These are phyloP conservation scores for Vigna hirtella DNA, from an alignment of 306 rosid genomes.

Conservation along the genomic window DNA sequence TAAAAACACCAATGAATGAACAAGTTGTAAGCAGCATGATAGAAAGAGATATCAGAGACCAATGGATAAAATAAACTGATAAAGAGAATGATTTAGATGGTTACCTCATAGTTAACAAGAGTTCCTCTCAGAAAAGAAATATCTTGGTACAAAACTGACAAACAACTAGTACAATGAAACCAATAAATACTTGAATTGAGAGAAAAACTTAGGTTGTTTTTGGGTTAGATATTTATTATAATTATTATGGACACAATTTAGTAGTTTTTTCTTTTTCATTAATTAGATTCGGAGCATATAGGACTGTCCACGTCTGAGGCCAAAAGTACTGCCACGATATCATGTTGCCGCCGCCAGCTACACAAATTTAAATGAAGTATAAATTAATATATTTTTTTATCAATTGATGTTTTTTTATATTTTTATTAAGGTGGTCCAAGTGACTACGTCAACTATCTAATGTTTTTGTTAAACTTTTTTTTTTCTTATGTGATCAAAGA, in stretches of 20 bases:
- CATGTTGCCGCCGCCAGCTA: slow-evolving; percentile 38
- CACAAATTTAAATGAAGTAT: slow-evolving; percentile 18
- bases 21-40: neutral
- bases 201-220: slow-evolving; percentile 14
- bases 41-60: slow-evolving; percentile 19
- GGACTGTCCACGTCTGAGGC: slow-evolving; percentile 53
- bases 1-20: slow-evolving; percentile 34
- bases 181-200: slow-evolving; percentile 4
- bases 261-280: neutral
- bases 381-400: neutral
- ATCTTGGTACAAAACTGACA: slow-evolving; percentile 41
- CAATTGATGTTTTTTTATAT: neutral
- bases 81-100: slow-evolving; percentile 35
- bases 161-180: slow-evolving; percentile 18
- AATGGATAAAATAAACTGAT: slow-evolving; percentile 27
- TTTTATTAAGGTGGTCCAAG: neutral
- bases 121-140: slow-evolving; percentile 32
- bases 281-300: slow-evolving; percentile 21
- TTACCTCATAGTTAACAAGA: slow-evolving; percentile 35
- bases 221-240: slow-evolving; percentile 46
- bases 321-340: slow-evolving; percentile 64
- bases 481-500: neutral
- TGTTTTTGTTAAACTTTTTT: neutral
- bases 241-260: slow-evolving; percentile 43
- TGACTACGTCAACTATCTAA: neutral